Percentiles rank a stretch among this genome's conserved stretches.
Evolutionary conservation across 805 yeast genomes (phyloP).

Genomic region (Spathaspora arborariae): DNA sequence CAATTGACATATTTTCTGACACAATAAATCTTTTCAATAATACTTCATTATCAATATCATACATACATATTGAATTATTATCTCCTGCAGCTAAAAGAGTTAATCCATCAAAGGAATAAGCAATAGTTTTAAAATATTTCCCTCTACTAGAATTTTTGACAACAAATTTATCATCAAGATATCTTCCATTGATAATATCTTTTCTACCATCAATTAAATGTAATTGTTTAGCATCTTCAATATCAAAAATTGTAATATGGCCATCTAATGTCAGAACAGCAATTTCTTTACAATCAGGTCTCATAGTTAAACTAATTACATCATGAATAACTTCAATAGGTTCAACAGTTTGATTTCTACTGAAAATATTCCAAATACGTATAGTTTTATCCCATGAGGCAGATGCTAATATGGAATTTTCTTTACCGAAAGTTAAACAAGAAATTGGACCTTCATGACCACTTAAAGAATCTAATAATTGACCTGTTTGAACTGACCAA

Average conservation of each 20-base stretch:
- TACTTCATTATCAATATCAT: constrained; percentile 87
- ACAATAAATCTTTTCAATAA: constrained; percentile 76
- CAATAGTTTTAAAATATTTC: constrained; percentile 74
- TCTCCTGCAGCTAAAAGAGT: constrained; percentile 91
- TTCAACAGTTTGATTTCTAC: constrained; percentile 82
- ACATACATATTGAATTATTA: constrained; percentile 84
- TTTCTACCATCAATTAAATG: constrained; percentile 81
- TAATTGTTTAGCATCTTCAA: constrained; percentile 74
- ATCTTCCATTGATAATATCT: constrained; percentile 86
- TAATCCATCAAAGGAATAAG: constrained; percentile 86
- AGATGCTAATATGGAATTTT: constrained; percentile 73
- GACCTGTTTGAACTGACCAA: constrained; percentile 97
- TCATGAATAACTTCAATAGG: constrained; percentile 85
- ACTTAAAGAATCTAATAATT: constrained; percentile 76
- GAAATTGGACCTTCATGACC: constrained; percentile 98
- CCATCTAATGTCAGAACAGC: constrained; percentile 91
- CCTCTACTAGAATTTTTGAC: constrained; percentile 80
- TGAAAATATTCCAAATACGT: constrained; percentile 88
- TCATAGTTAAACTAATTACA: constrained; percentile 73
- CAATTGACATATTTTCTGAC: constrained; percentile 83
- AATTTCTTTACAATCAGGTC: constrained; percentile 91
- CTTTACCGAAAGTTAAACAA: constrained; percentile 77
- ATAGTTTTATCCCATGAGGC: constrained; percentile 97
- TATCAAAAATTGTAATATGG: constrained; percentile 76
- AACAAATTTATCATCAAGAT: constrained; percentile 74